Evolutionary conservation across 164 flowering plant genomes (phyloP).

Genomic region (Aristolochia contorta): DNA sequence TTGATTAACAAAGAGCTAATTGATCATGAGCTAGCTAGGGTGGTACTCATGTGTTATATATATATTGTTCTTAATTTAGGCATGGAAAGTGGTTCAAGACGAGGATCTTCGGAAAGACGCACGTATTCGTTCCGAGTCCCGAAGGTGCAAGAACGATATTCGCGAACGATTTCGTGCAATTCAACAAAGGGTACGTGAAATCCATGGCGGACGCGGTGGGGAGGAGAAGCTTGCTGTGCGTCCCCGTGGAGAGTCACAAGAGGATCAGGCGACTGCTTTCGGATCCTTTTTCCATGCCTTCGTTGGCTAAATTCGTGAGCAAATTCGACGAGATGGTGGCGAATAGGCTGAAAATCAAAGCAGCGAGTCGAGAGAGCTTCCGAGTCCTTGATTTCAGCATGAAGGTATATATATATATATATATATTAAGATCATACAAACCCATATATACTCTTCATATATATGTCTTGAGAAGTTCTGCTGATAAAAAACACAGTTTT

Average conservation of each 20-base stretch:
- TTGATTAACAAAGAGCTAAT: too few species aligned
- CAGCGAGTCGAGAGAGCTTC: constrained; percentile 28
- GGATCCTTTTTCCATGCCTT: constrained; percentile 23
- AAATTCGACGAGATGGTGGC: constrained; percentile 32
- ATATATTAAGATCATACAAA: not conserved
- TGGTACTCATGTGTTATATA: too few species aligned
- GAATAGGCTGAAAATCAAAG: constrained; percentile 21
- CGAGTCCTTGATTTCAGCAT: constrained; percentile 29
- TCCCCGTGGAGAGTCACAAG: constrained; percentile 37
- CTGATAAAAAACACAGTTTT: too few species aligned
- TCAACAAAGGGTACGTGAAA: constrained; percentile 42
- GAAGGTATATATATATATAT: constrained; percentile 23
- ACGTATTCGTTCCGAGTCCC: constrained; percentile 41
- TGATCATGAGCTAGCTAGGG: too few species aligned
- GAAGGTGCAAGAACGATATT: constrained; percentile 35
- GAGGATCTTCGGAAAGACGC: constrained; percentile 41
- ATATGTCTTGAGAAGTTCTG: too few species aligned
- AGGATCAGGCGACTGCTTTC: constrained; percentile 29
- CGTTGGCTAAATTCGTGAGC: constrained; percentile 17
- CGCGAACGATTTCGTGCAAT: constrained; percentile 28
- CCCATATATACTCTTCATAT: too few species aligned
- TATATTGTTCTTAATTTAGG: constrained; percentile 17
- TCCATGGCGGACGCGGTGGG: constrained; percentile 44
- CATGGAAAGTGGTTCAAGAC: constrained; percentile 55
- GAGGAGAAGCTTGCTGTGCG: constrained; percentile 43